Conservation (phyloP, 192 early-diverging fungal genomes). For the Coemansia sp. region DNA sequence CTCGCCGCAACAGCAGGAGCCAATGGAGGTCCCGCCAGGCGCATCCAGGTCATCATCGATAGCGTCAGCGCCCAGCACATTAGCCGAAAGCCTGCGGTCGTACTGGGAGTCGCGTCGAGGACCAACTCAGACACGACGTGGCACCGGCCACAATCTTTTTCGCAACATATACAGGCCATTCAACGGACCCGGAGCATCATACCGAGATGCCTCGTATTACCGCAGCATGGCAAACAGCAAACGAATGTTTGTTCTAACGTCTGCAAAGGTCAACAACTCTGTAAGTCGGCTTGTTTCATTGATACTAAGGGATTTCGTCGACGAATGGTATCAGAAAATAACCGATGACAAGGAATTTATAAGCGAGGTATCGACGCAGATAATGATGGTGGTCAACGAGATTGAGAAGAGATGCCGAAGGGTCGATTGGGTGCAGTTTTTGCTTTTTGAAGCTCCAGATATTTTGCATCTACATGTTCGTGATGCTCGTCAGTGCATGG, state of each 20-base stretch:
- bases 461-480: conserved; percentile 47
- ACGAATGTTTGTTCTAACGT: conserved; percentile 16
- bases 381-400: conserved; percentile 35
- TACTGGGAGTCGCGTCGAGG: conserved; percentile 48
- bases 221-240: not conserved
- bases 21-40: conserved; percentile 7
- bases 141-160: conserved; percentile 15
- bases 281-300: conserved; percentile 30
- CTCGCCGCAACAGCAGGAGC: conserved; percentile 6
- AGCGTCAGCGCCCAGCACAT: conserved; percentile 43
- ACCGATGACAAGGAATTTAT: conserved; percentile 52
- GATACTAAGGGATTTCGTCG: conserved; percentile 47
- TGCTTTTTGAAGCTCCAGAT: conserved; percentile 46
- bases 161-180: conserved; percentile 31
- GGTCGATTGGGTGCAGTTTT: conserved; percentile 49
- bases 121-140: conserved; percentile 9
- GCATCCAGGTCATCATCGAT: conserved; percentile 34
- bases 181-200: conserved; percentile 5
- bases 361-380: conserved; percentile 30
- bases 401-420: conserved; percentile 33
- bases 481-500: conserved; percentile 47
- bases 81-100: conserved; percentile 49
- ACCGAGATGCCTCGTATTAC: not conserved
- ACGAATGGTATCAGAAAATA: conserved; percentile 48
- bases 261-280: conserved; percentile 29